phyloP scores from a whole-genome alignment of 2,329 filamentous ascomycete species.

The Penicillium psychrosexuale region DNA sequence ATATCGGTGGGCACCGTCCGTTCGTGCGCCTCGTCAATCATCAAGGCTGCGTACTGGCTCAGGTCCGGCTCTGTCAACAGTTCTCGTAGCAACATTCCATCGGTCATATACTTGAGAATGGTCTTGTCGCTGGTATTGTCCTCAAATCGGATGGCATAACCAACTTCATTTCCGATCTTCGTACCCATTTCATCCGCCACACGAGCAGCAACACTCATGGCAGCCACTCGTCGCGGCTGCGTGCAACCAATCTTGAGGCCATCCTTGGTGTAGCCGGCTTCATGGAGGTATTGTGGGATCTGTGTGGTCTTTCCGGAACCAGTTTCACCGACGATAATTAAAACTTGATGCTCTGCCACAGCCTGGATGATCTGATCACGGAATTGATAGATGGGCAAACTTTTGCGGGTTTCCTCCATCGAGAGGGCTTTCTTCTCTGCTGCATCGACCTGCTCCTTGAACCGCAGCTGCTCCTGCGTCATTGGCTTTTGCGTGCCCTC shows the following conservation, averaged over 20 bases:
- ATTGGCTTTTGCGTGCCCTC: conserved; percentile 68
- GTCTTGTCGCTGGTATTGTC: conserved; percentile 90
- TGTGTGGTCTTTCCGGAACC: conserved; percentile 96
- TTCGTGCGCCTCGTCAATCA: conserved; percentile 98
- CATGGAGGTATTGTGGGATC: conserved; percentile 86
- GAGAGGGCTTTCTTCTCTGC: conserved; percentile 84
- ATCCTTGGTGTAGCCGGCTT: conserved; percentile 81
- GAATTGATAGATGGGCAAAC: conserved; percentile 84
- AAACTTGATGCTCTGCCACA: conserved; percentile 76
- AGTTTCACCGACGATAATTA: conserved; percentile 93
- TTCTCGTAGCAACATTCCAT: conserved; percentile 89
- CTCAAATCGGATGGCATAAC: conserved; percentile 93
- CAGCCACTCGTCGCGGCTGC: conserved; percentile 89
- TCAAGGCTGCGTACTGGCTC: conserved; percentile 76
- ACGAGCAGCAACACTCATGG: conserved; percentile 95
- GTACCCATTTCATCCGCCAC: conserved; percentile 92
- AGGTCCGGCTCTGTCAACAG: conserved; percentile 86
- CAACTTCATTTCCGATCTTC: conserved; percentile 86
- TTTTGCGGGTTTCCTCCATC: conserved; percentile 89
- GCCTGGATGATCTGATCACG: conserved; percentile 83
- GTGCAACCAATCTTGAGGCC: conserved; percentile 88
- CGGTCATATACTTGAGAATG: conserved; percentile 91
- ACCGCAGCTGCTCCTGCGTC: conserved; percentile 72
- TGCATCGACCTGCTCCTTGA: conserved; percentile 78
- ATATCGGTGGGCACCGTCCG: conserved; percentile 89